phyloP scores from a whole-genome alignment of 805 yeast species.

The Starmerella gropengiesseri region DNA sequence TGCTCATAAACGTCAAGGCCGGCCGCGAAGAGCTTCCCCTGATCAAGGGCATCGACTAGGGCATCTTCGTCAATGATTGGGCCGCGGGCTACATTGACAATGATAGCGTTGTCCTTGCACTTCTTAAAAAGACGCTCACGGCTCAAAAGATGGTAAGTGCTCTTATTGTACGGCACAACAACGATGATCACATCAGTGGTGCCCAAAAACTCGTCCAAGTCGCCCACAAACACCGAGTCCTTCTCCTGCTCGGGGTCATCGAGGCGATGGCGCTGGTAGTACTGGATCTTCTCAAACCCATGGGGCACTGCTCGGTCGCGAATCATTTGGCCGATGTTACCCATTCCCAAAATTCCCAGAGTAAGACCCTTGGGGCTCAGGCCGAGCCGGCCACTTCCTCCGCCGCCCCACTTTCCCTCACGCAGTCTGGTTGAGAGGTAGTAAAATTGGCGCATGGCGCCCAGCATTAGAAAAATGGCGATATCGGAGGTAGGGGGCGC shows the following conservation, averaged over 20 bases:
- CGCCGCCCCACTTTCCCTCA: conserved; percentile 37
- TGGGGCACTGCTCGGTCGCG: conserved; percentile 41
- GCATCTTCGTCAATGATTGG: conserved; percentile 56
- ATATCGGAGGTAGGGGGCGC: conserved; percentile 49
- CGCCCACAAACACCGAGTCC: conserved; percentile 35
- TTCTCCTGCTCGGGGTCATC: conserved; percentile 36
- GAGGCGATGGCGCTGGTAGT: conserved; percentile 40
- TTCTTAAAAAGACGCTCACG: conserved; percentile 43
- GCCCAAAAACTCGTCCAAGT: conserved; percentile 49
- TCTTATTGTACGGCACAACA: conserved; percentile 63
- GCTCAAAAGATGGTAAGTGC: conserved; percentile 61
- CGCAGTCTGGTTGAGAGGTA: conserved; percentile 34
- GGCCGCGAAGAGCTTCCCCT: conserved; percentile 44
- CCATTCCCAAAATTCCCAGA: conserved; percentile 52
- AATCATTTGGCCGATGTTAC: conserved; percentile 49
- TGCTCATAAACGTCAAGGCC: conserved; percentile 58
- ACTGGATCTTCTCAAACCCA: conserved; percentile 39
- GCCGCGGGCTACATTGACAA: conserved; percentile 83
- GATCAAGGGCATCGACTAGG: conserved; percentile 39
- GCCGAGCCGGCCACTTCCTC: conserved; percentile 31
- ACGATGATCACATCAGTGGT: conserved; percentile 61
- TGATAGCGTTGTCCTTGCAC: conserved; percentile 68
- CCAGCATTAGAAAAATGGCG: conserved; percentile 39
- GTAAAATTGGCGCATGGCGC: conserved; percentile 40
- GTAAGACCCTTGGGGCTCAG: conserved; percentile 39